These are phyloP conservation scores for Alternaria viburni DNA, from an alignment of 2,329 filamentous ascomycete species.

Conservation along the genomic window DNA sequence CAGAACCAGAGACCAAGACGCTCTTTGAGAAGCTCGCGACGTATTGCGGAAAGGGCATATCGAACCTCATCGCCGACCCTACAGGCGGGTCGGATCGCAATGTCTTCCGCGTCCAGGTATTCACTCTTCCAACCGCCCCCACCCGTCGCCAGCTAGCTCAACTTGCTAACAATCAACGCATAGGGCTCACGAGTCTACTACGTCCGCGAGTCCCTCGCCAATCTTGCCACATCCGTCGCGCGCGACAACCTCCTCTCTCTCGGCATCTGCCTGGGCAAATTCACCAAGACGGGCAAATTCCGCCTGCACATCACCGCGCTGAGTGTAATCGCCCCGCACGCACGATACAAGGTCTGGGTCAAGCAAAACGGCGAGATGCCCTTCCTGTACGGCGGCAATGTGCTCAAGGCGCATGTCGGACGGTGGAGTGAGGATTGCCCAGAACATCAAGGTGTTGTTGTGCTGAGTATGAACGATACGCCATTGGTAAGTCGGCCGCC, in stretches of 20 bases:
- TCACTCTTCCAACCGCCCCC: neutral
- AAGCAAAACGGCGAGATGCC: constrained; percentile 97
- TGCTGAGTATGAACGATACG: constrained; percentile 90
- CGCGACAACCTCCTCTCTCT: constrained; percentile 82
- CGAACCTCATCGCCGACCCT: constrained; percentile 66
- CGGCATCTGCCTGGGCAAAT: constrained; percentile 92
- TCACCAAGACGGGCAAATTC: constrained; percentile 97
- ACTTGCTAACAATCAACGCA: constrained; percentile 35
- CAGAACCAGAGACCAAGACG: constrained; percentile 77
- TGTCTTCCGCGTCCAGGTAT: constrained; percentile 59
- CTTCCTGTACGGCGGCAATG: constrained; percentile 91
- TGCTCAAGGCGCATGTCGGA: constrained; percentile 82
- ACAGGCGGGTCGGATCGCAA: constrained; percentile 42
- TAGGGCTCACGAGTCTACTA: constrained; percentile 89
- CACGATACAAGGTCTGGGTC: constrained; percentile 96
- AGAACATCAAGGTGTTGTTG: constrained; percentile 89
- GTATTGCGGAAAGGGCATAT: constrained; percentile 87
- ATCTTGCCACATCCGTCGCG: constrained; percentile 84
- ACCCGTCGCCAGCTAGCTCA: neutral
- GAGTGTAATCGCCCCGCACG: constrained; percentile 86
- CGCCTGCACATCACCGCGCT: constrained; percentile 91
- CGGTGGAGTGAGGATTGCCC: constrained; percentile 90
- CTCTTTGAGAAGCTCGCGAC: constrained; percentile 92
- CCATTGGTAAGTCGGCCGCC: constrained; percentile 61
- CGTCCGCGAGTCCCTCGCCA: constrained; percentile 85